A percentile compares a stretch with the other conserved stretches of the same genome.
Conservation (phyloP, 352 stramenopile species). For the Pythium apleroticum region DNA sequence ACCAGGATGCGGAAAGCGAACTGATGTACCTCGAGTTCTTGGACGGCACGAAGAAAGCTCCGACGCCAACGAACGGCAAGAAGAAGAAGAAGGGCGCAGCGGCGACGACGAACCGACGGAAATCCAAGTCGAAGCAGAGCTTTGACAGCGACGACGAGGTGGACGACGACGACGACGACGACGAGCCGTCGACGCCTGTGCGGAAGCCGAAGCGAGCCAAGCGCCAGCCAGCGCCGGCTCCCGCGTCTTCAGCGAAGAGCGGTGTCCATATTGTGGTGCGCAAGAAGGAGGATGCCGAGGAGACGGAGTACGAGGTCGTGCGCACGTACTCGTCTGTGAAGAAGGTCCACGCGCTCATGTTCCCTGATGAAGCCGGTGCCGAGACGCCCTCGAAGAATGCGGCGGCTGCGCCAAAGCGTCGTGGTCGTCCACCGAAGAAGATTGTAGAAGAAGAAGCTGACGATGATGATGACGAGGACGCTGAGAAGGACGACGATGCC, state of each 20-base stretch:
- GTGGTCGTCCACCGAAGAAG: constrained; percentile 24
- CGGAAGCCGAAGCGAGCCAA: constrained; percentile 29
- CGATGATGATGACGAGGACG: constrained; percentile 14
- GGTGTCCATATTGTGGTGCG: constrained; percentile 31
- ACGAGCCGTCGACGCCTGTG: constrained; percentile 16
- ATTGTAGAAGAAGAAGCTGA: constrained; percentile 15
- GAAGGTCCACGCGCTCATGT: constrained; percentile 25
- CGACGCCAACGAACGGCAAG: constrained; percentile 22
- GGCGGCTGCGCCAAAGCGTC: constrained; percentile 11
- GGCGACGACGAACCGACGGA: constrained; percentile 30
- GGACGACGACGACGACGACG: constrained; percentile 31
- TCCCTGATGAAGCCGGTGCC: constrained; percentile 1
- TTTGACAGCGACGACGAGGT: constrained; percentile 27
- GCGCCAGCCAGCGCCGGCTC: background rate
- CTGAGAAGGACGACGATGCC: constrained; percentile 23
- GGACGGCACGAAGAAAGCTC: constrained; percentile 61
- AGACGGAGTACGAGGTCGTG: constrained; percentile 27
- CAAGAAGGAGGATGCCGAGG: constrained; percentile 16
- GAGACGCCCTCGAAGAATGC: constrained; percentile 12
- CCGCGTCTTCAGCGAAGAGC: constrained; percentile 18
- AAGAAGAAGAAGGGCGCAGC: constrained; percentile 37
- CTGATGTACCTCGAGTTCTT: constrained; percentile 88
- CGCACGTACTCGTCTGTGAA: constrained; percentile 30
- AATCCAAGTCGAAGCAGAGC: constrained; percentile 34
- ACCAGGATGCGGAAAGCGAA: constrained; percentile 80